Base-by-base conservation (phyloP, 805 yeast species). In the Candida adriatica region DNA sequence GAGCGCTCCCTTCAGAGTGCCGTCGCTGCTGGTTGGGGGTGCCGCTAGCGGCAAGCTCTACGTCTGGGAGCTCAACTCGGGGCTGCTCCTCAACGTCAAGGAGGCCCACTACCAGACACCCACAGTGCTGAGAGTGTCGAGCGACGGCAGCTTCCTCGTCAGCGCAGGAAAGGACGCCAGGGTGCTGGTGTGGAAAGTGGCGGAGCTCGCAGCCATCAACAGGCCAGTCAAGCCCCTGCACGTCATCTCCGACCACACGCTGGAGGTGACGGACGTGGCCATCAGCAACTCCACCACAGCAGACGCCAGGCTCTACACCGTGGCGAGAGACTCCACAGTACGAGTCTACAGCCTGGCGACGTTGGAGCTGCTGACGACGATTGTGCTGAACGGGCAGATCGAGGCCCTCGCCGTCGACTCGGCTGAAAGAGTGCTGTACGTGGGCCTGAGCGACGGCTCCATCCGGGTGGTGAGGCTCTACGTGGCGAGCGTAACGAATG, bases 101-200 rank as follows among this genome's bases (percentile, higher is more conserved):
- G 88, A 83, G 30, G 79, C 85, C 1, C 97, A 90, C 59, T 90
- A 85, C 55, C 96, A 90, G 57, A 64, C 68, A 6, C 69, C 86
- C 6, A 68, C 79, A 0, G 66, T 64, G 19, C 53, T 90, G 21
- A 66, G 64, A 41, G 74, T 82, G 46, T 61, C 82, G 1, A 41
- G 58, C 9, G 82, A 86, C 49, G 80, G 79, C 2, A 70, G 76
- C 15, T 78, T 72, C 35, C 51, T 90, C 26, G 68, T 82, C 6
- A 71, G 88, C 5, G 84, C 80, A n/a, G 85, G 94, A 43, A 67
- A 66, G 25, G 98, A 90, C 60, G 75, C 95, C 1, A 66, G 96
- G 40, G 68, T 81, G 11, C 64, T 79, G 16, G 70, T 82, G 4
- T 88, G 95, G 94, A 72, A 70, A 39, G 59, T 79, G 0, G 41